Base-by-base conservation (phyloP, 2,329 filamentous ascomycete genomes). In the Diplodia sapinea region DNA sequence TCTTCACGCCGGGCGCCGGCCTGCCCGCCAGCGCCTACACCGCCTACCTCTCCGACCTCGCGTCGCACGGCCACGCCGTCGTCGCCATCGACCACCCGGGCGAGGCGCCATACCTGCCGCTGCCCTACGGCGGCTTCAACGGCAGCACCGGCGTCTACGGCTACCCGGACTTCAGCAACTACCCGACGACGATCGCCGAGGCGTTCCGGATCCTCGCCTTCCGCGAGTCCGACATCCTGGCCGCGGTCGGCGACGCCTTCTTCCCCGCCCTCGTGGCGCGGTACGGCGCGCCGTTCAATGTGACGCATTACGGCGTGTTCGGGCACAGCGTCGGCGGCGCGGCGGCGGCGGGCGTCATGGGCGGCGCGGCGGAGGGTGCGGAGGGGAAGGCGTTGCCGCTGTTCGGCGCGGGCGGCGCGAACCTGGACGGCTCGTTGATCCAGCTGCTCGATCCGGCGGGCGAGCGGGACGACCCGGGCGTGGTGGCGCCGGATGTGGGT, bases 341-440 rank as follows among this genome's bases (percentile, higher is more conserved):
- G 0, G 56, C 56, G n/a, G 65, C 72, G 20, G 70, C 68, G 3
- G 69, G 67, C 17, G 55, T 66, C 1, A 51, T 71, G 49, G 55
- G 31, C 6, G 1, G 57, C 1, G 38, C 64, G 12, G 67, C 70
- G 13, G 33, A 40, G 1, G 61, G 64, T 2, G 70, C 23, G 23
- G 26, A 26, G 23, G 23, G 2, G 26, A 26, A 26, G n/a, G 11
- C 23, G n/a, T 4, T 4, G 38, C 26, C 2, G 40, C 26, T 15
- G 52, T 56, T 74, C n/a, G 47, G 71, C 13, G 73, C 68, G 12
- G 71, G 70, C 13, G 56, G 40, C 2, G 40, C 71, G 6, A 73
- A 73, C 43, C 68, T 73, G 20, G 71, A 73, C 47, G 73, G 72
- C 23, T 15, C 40, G 6, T 71, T 70, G 51, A 23, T 70, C 47